Conservation (phyloP, 768 basidiomycete species). For the Suillus subaureus region DNA sequence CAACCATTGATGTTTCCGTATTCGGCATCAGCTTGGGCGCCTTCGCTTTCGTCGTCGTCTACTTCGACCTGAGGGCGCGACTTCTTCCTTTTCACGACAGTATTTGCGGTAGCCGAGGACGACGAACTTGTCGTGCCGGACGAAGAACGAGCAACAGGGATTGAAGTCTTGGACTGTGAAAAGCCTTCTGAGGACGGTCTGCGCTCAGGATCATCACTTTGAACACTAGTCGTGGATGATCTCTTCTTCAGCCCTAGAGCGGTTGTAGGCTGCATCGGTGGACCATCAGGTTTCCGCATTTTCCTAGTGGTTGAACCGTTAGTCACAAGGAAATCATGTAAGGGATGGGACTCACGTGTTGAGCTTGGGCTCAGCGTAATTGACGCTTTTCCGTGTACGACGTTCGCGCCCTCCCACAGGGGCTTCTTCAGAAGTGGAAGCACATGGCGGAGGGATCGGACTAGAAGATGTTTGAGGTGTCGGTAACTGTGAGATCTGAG, state of each 20-base stretch:
- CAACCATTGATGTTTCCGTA: slow-evolving; percentile 45
- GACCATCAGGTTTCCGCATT: slow-evolving; percentile 84
- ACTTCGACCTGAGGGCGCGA: slow-evolving; percentile 48
- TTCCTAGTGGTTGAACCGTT: slow-evolving; percentile 50
- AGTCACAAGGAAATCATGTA: slow-evolving; percentile 14
- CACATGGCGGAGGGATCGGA: slow-evolving; percentile 39
- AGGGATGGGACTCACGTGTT: slow-evolving; percentile 64
- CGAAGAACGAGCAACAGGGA: slow-evolving; percentile 38
- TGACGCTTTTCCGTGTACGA: slow-evolving; percentile 74
- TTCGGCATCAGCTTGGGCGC: slow-evolving; percentile 73
- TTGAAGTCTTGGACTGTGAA: slow-evolving; percentile 38
- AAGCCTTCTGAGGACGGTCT: slow-evolving; percentile 42
- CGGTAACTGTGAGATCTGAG: slow-evolving; percentile 41
- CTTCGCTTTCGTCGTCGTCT: slow-evolving; percentile 65
- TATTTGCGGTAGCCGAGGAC: slow-evolving; percentile 25
- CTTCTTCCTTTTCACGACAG: slow-evolving; percentile 51
- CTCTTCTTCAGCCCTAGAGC: slow-evolving; percentile 45
- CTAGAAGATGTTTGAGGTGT: slow-evolving; percentile 55
- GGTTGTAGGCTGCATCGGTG: slow-evolving; percentile 37
- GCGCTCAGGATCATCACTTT: slow-evolving; percentile 41
- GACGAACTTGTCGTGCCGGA: slow-evolving; percentile 38
- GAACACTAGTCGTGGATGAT: slow-evolving; percentile 33
- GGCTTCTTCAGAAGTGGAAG: slow-evolving; percentile 35
- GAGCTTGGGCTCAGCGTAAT: slow-evolving; percentile 86
- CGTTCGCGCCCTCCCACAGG: slow-evolving; percentile 45